These are phyloP conservation scores for Didymella exigua DNA, from an alignment of 2,329 filamentous ascomycete species.

Conservation along the genomic window DNA sequence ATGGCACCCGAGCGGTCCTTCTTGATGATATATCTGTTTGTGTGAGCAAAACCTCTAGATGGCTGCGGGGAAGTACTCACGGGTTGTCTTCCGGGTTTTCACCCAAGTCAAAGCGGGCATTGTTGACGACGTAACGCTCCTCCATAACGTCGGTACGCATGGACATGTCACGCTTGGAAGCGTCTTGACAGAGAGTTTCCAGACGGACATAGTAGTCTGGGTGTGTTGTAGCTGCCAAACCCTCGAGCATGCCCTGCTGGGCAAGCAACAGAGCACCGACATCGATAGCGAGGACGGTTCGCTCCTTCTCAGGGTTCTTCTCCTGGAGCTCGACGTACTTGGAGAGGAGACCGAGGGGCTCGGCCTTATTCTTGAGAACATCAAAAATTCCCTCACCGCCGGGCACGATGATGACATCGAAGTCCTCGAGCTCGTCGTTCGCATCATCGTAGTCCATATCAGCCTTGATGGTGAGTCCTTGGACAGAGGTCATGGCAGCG, in stretches of 20 bases:
- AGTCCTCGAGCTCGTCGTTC: conserved; percentile 72
- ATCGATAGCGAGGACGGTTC: conserved; percentile 80
- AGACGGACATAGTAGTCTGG: conserved; percentile 79
- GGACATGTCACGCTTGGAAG: conserved; percentile 69
- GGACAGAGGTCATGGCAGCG: conserved; percentile 57
- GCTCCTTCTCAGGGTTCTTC: conserved; percentile 77
- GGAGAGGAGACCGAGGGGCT: conserved; percentile 68
- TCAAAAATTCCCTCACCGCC: conserved; percentile 68
- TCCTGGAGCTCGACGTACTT: conserved; percentile 81
- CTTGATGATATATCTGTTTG: conserved; percentile 79
- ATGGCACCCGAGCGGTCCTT: conserved; percentile 57
- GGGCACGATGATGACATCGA: conserved; percentile 78
- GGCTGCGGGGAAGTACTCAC: conserved; percentile 19
- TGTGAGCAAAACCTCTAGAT: neutral
- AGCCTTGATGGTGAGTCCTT: conserved; percentile 73
- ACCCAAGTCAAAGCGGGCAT: conserved; percentile 80
- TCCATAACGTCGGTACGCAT: conserved; percentile 85
- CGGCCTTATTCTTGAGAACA: conserved; percentile 69
- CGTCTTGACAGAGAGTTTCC: conserved; percentile 79
- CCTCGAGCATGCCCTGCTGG: conserved; percentile 75
- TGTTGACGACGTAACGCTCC: conserved; percentile 88
- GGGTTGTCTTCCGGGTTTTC: conserved; percentile 78
- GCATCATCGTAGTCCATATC: conserved; percentile 82
- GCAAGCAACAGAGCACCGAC: conserved; percentile 80
- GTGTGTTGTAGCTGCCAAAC: conserved; percentile 81